These are phyloP conservation scores for Carex cristatella DNA, from an alignment of 176 grass and related monocot species.

Conservation along the genomic window DNA sequence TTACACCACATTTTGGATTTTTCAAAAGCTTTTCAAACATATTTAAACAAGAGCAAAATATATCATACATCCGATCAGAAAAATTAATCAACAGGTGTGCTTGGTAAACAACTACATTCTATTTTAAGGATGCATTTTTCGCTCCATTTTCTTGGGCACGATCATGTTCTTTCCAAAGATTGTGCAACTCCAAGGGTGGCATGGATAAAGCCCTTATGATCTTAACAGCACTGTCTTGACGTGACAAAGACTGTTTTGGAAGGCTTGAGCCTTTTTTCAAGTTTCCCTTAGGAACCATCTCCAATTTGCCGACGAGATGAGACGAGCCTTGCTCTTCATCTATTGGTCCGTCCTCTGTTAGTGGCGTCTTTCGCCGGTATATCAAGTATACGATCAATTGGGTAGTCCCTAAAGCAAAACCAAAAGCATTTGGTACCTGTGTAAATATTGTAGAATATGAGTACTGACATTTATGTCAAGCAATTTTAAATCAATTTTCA, in stretches of 20 bases:
- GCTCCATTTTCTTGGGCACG: background rate
- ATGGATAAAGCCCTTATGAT: conserved; percentile 55
- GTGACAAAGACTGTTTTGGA: conserved; percentile 26
- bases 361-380: conserved; percentile 32
- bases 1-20: background rate
- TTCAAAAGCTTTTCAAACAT: background rate
- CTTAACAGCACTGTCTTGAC: conserved; percentile 29
- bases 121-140: background rate
- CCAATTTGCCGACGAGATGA: conserved; percentile 38
- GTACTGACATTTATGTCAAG: background rate
- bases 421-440: conserved; percentile 73
- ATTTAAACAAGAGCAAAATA: background rate
- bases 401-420: conserved; percentile 48
- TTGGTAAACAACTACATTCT: background rate
- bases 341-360: background rate
- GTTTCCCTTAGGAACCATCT: conserved; percentile 34
- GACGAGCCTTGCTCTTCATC: conserved; percentile 58
- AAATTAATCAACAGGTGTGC: background rate
- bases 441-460: background rate
- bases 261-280: conserved; percentile 53
- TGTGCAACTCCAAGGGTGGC: conserved; percentile 54
- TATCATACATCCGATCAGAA: background rate
- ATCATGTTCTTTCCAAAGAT: conserved; percentile 26
- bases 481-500: background rate
- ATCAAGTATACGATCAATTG: conserved; percentile 56